phyloP scores from a whole-genome alignment of 768 basidiomycete species.

The Suillus placidus region DNA sequence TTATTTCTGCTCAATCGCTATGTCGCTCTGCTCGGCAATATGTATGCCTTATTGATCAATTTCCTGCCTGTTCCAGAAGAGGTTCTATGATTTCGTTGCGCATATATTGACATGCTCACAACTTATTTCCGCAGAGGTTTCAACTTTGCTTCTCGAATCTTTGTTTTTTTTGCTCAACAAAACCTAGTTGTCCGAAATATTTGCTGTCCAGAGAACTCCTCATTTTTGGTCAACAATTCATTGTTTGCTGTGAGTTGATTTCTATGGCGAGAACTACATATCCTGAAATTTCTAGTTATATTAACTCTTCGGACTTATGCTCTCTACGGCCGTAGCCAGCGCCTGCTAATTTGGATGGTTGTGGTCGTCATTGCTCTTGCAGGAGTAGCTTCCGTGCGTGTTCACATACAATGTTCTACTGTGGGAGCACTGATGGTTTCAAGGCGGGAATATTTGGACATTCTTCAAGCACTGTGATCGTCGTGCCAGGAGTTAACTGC shows the following conservation, averaged over 20 bases:
- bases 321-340: slow-evolving; percentile 46
- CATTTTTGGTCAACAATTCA: slow-evolving; percentile 46
- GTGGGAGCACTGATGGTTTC: neutral
- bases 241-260: slow-evolving; percentile 46
- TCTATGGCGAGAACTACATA: neutral
- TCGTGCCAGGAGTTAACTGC: neutral
- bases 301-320: slow-evolving; percentile 54
- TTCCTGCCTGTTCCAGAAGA: slow-evolving; percentile 21
- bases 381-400: slow-evolving; percentile 40
- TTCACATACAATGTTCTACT: neutral
- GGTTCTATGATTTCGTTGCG: neutral
- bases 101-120: neutral
- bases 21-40: slow-evolving; percentile 44
- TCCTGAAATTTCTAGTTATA: slow-evolving; percentile 34
- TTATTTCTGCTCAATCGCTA: slow-evolving; percentile 57
- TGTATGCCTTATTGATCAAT: slow-evolving; percentile 33
- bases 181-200: slow-evolving; percentile 42
- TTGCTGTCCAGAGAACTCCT: slow-evolving; percentile 44
- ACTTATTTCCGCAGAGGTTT: slow-evolving; percentile 9
- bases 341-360: slow-evolving; percentile 40
- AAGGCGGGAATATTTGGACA: neutral
- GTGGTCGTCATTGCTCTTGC: slow-evolving; percentile 34
- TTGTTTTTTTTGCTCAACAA: neutral
- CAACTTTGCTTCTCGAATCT: neutral
- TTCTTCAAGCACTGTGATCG: neutral